A percentile compares a stretch with the other conserved stretches of the same genome.
Evolutionary conservation across 2,329 filamentous ascomycete genomes (phyloP).

Genomic region (Xylaria sp.): DNA sequence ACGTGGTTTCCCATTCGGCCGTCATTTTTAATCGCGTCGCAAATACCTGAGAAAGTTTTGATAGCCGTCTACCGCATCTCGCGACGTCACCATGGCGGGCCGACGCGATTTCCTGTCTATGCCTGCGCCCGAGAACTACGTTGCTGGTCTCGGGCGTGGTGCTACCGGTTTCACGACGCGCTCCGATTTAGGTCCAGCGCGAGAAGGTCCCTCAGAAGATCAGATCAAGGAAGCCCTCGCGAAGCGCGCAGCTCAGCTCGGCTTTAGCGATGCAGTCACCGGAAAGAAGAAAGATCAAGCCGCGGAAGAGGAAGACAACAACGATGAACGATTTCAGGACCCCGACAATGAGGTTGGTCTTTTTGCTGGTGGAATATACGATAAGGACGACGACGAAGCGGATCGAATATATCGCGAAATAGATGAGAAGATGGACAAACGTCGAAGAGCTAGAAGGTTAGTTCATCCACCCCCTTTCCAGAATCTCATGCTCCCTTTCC

Average conservation of each 20-base stretch:
- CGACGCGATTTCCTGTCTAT: slow-evolving; percentile 89
- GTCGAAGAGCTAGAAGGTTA: slow-evolving; percentile 85
- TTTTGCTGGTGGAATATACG: slow-evolving; percentile 94
- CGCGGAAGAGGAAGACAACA: slow-evolving; percentile 75
- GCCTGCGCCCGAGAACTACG: slow-evolving; percentile 84
- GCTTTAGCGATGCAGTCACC: slow-evolving; percentile 59
- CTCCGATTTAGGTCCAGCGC: slow-evolving; percentile 92
- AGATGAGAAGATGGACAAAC: slow-evolving; percentile 94
- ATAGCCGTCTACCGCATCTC: not conserved
- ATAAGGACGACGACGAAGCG: slow-evolving; percentile 96
- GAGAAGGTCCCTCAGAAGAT: slow-evolving; percentile 94
- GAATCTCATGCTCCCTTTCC: slow-evolving; percentile 30
- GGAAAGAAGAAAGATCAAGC: slow-evolving; percentile 75
- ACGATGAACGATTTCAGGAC: slow-evolving; percentile 87
- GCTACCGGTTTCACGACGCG: slow-evolving; percentile 98
- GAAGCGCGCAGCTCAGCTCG: slow-evolving; percentile 87
- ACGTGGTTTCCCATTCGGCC: too few species aligned
- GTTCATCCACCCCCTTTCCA: slow-evolving; percentile 49
- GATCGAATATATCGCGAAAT: slow-evolving; percentile 95
- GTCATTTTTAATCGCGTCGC: too few species aligned
- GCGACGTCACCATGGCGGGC: slow-evolving; percentile 51
- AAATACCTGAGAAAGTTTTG: not conserved
- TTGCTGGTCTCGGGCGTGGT: slow-evolving; percentile 95
- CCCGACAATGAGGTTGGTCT: slow-evolving; percentile 96
- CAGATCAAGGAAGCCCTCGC: slow-evolving; percentile 98